A percentile compares a stretch with the other conserved stretches of the same genome.
Evolutionary conservation across 768 basidiomycete genomes (phyloP).

Genomic region (Auricularia heimuer): DNA sequence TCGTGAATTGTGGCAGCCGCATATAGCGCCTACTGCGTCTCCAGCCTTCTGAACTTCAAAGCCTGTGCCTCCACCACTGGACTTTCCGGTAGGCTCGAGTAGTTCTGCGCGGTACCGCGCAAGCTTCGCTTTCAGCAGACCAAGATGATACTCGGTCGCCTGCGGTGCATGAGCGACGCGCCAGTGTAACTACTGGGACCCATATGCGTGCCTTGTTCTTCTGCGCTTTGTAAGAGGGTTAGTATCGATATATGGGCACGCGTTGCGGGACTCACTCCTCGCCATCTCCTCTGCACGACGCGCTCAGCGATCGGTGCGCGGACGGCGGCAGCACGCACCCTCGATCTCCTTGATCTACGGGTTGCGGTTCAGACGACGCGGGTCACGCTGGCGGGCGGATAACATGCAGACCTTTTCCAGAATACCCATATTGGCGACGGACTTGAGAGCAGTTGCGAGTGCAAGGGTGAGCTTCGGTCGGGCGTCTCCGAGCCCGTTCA

Average conservation of each 20-base stretch:
- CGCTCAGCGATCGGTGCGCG: background rate
- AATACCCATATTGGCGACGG: constrained; percentile 59
- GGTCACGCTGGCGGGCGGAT: constrained; percentile 9
- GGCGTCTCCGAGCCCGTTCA: background rate
- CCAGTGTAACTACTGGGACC: background rate
- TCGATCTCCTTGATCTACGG: constrained; percentile 88
- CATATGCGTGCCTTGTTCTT: constrained; percentile 73
- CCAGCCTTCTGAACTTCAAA: constrained; percentile 85
- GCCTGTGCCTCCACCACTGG: constrained; percentile 67
- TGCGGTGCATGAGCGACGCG: constrained; percentile 20
- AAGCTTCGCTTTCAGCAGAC: constrained; percentile 82
- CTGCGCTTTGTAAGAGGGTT: constrained; percentile 48
- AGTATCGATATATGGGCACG: background rate
- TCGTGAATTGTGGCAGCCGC: background rate
- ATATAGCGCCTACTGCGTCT: constrained; percentile 16
- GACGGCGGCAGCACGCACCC: constrained; percentile 41
- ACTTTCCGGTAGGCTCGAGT: constrained; percentile 83
- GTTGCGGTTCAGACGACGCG: constrained; percentile 1
- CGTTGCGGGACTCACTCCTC: constrained; percentile 52
- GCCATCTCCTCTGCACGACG: constrained; percentile 82
- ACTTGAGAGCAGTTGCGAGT: background rate
- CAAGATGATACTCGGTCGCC: constrained; percentile 93
- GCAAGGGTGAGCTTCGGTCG: background rate
- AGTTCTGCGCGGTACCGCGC: constrained; percentile 92
- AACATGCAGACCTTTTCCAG: constrained; percentile 63